A percentile compares a stretch with the other conserved stretches of the same genome.
These are phyloP conservation scores for Lasiosphaeris hirsuta DNA, from an alignment of 495 filamentous ascomycete genomes.

Conservation along the genomic window DNA sequence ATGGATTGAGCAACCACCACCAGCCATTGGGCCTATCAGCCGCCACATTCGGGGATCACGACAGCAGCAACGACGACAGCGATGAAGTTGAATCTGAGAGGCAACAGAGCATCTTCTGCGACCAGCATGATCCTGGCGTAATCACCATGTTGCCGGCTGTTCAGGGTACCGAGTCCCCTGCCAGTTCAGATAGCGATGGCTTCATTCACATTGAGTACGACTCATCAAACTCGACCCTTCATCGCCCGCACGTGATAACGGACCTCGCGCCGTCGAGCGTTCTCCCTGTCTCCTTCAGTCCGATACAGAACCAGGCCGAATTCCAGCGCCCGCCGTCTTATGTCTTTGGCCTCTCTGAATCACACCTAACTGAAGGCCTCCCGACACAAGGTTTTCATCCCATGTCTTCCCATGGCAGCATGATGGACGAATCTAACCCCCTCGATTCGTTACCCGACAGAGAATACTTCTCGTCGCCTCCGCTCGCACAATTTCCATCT, in stretches of 20 bases:
- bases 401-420: constrained; percentile 9
- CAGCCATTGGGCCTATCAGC: constrained; percentile 36
- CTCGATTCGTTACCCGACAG: constrained; percentile 20
- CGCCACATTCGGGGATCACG: constrained; percentile 30
- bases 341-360: constrained; percentile 9
- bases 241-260: background rate
- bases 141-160: background rate
- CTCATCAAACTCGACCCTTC: constrained; percentile 4
- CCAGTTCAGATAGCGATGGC: constrained; percentile 18
- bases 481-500: constrained; percentile 21
- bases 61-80: constrained; percentile 22
- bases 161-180: constrained; percentile 11
- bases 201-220: constrained; percentile 18
- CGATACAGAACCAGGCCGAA: constrained; percentile 8
- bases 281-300: constrained; percentile 11
- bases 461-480: constrained; percentile 22
- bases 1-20: constrained; percentile 28
- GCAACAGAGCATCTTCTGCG: constrained; percentile 9
- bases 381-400: constrained; percentile 4
- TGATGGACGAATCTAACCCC: constrained; percentile 9
- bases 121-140: background rate
- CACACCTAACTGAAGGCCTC: constrained; percentile 1
- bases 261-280: constrained; percentile 4
- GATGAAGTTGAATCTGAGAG: constrained; percentile 11
- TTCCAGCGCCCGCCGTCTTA: constrained; percentile 20